phyloP scores from a whole-genome alignment of 1,284 basidiomycete genomes.

The Mycena citricolor region DNA sequence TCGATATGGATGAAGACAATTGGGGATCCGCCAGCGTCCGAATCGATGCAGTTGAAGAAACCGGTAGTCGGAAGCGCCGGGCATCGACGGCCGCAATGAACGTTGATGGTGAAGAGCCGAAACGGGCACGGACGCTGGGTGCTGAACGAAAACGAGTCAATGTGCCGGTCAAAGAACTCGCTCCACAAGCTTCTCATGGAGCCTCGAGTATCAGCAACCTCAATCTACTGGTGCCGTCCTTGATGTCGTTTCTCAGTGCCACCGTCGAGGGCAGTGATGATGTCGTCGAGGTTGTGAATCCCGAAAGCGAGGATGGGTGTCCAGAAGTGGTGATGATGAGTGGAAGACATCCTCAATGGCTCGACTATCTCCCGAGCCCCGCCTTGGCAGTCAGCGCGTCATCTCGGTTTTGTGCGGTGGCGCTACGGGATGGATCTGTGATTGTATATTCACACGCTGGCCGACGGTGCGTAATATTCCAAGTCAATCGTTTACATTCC shows the following conservation, averaged over 20 bases:
- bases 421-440: conserved; percentile 73
- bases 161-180: conserved; percentile 15
- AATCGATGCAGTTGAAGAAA: conserved; percentile 48
- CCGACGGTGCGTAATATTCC: conserved; percentile 59
- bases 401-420: conserved; percentile 69
- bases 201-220: too few species aligned
- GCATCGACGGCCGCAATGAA: conserved; percentile 43
- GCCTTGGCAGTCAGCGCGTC: conserved; percentile 69
- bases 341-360: conserved; percentile 76
- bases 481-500: conserved; percentile 17
- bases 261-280: conserved; percentile 68
- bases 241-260: conserved; percentile 58
- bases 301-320: conserved; percentile 56
- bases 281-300: conserved; percentile 78
- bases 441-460: conserved; percentile 81
- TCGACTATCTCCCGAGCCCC: conserved; percentile 81
- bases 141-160: conserved; percentile 48
- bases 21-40: conserved; percentile 35
- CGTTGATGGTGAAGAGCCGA: conserved; percentile 41
- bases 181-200: conserved; percentile 13
- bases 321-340: conserved; percentile 68
- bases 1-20: conserved; percentile 46
- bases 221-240: conserved; percentile 46
- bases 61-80: conserved; percentile 51
- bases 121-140: conserved; percentile 64